Conservation (phyloP, 2,329 filamentous ascomycete genomes). For the Gliomastix tumulicola region DNA sequence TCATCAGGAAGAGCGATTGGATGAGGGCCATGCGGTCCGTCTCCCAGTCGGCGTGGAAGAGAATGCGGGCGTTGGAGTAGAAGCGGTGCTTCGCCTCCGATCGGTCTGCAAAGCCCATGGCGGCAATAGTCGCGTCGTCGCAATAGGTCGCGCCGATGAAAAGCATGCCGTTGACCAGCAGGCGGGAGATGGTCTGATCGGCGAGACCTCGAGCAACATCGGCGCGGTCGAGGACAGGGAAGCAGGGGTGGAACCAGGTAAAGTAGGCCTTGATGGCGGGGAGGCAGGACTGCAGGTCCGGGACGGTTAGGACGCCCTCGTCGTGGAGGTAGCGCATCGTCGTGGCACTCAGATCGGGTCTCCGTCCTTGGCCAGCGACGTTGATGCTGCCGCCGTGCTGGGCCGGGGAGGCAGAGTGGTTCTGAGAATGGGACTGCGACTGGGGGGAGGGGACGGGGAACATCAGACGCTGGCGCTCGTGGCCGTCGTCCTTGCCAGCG, state of each 20-base stretch:
- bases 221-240: constrained; percentile 42
- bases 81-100: constrained; percentile 41
- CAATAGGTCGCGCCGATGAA: constrained; percentile 49
- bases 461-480: constrained; percentile 13
- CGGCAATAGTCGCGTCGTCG: constrained; percentile 32
- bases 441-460: constrained; percentile 20
- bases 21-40: constrained; percentile 40
- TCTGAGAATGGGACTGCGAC: constrained; percentile 10
- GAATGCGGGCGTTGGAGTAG: constrained; percentile 40
- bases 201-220: constrained; percentile 30
- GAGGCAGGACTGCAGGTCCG: constrained; percentile 30
- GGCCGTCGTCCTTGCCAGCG: no score
- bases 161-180: constrained; percentile 45
- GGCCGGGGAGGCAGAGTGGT: no score
- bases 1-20: constrained; percentile 45
- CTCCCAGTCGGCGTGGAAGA: constrained; percentile 47
- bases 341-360: constrained; percentile 17
- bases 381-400: background rate
- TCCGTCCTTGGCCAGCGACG: background rate
- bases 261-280: constrained; percentile 44
- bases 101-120: constrained; percentile 38
- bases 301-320: constrained; percentile 35
- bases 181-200: constrained; percentile 34
- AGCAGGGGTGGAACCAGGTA: constrained; percentile 48
- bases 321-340: constrained; percentile 41